Percentiles rank a stretch among this genome's conserved stretches.
phyloP scores from a whole-genome alignment of 305 asterid species.

The Rubia balearica region DNA sequence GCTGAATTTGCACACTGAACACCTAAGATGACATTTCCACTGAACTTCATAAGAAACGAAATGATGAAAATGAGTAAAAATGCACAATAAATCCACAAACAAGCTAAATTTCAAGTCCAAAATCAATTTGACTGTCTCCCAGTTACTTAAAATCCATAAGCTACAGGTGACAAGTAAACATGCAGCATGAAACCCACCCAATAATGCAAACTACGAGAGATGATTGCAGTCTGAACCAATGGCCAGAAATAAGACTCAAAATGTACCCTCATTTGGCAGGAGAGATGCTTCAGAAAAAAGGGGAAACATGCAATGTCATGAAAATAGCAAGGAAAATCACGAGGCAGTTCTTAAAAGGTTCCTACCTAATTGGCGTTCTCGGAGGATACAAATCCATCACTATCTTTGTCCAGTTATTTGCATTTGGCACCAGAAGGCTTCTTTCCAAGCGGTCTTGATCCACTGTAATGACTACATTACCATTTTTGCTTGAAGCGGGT shows the following conservation, averaged over 20 bases:
- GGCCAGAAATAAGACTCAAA: not conserved
- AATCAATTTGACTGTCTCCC: not conserved
- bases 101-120: not conserved
- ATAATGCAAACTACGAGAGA: not conserved
- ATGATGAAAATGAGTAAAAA: not conserved
- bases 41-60: not conserved
- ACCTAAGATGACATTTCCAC: not conserved
- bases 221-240: not conserved
- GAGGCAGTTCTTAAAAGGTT: slow-evolving; percentile 1
- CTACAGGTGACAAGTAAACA: not conserved
- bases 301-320: not conserved
- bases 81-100: not conserved
- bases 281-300: not conserved
- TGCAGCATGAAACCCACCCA: not conserved
- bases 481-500: slow-evolving; percentile 90
- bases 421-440: slow-evolving; percentile 43
- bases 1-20: not conserved
- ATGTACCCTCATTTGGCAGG: not conserved
- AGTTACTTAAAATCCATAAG: not conserved
- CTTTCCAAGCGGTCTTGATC: slow-evolving; percentile 39
- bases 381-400: slow-evolving; percentile 86
- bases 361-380: slow-evolving; percentile 58
- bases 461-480: slow-evolving; percentile 54
- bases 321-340: not conserved
- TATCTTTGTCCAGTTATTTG: slow-evolving; percentile 78